Conservation (phyloP, 352 stramenopile species). For the Phytophthora multivora region DNA sequence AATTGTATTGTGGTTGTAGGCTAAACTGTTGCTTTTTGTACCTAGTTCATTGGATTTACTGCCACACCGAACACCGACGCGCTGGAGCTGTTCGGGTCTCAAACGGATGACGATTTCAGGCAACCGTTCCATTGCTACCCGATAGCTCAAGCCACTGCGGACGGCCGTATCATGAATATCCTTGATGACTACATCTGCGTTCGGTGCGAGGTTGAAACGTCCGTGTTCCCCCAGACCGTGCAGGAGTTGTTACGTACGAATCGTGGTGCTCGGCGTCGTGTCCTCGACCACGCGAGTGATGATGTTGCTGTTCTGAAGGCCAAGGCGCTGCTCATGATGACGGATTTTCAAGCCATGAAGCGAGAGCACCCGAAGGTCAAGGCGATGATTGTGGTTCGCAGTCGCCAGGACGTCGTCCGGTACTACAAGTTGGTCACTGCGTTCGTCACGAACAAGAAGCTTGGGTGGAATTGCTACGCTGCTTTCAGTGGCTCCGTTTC, state of each 20-base stretch:
- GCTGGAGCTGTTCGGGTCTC: slow-evolving; percentile 71
- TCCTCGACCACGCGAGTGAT: slow-evolving; percentile 73
- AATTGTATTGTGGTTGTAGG: neutral
- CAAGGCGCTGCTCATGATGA: slow-evolving; percentile 78
- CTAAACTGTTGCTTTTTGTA: neutral
- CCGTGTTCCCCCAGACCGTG: slow-evolving; percentile 47
- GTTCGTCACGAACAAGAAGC: slow-evolving; percentile 58
- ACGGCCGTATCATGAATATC: slow-evolving; percentile 68
- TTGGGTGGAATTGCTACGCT: slow-evolving; percentile 71
- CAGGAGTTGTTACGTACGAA: slow-evolving; percentile 35
- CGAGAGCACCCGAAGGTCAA: slow-evolving; percentile 31
- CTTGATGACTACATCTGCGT: slow-evolving; percentile 68
- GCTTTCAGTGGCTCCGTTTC: slow-evolving; percentile 65
- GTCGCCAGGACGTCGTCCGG: slow-evolving; percentile 75
- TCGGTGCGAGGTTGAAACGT: slow-evolving; percentile 59
- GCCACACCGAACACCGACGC: slow-evolving; percentile 73
- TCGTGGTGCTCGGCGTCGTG: slow-evolving; percentile 34
- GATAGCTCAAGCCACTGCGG: slow-evolving; percentile 58
- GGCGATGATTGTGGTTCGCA: slow-evolving; percentile 85
- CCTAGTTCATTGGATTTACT: slow-evolving; percentile 83
- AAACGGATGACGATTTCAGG: slow-evolving; percentile 12
- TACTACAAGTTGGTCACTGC: slow-evolving; percentile 70
- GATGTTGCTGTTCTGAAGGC: slow-evolving; percentile 64
- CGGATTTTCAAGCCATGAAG: slow-evolving; percentile 55
- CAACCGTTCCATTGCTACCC: slow-evolving; percentile 77